Base-by-base conservation (phyloP, 1,139 yeast genomes). In the Pneumocystis wakefieldiae region DNA sequence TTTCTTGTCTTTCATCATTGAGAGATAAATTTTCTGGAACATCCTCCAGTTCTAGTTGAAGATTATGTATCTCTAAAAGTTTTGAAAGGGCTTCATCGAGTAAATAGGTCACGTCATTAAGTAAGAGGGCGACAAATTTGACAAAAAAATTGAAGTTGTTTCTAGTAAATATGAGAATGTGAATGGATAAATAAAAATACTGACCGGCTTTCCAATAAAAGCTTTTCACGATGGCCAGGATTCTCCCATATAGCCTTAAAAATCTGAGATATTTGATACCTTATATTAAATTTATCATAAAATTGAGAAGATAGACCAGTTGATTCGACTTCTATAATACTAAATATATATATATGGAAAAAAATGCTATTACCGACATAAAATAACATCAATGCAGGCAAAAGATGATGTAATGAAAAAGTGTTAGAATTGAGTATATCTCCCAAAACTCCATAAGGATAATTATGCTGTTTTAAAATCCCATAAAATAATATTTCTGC, bases 251-350 rank as follows among this genome's bases (percentile, higher is more conserved):
- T 77, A 68, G 85, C 84, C 72, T 88, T 92, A 70, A 94, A 76
- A 59, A 94, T 86, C 62, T 83, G 83, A 1, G 97, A 86, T 59
- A 91, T 88, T 72, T 89, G 86, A 73, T 84, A 92, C 73, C 98
- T 81, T 61, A 89, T 83, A 74, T 89, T 91, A 76, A 94, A 92
- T 74, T 92, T 92, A 75, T 92, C 99, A 73, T 92, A 92, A 73
- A 92, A 92, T 74, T 92, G 98, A 0, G 95, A 85, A 5, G 94
- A 85, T 2, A 97, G 87, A 7, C 98, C 98, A 0, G 98, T 94
- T 71, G 88, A 89, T 73, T 92, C 99, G 64, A 91, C 92, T 80
- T 88, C 90, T 58, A 24, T 12, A 37, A 39, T 19, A 37, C 15
- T 28, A 19, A 19, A 8, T 39, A 38, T 28, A 19, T 10, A 57